Base-by-base conservation (phyloP, 495 filamentous ascomycete species). In the Durotheca rogersii region DNA sequence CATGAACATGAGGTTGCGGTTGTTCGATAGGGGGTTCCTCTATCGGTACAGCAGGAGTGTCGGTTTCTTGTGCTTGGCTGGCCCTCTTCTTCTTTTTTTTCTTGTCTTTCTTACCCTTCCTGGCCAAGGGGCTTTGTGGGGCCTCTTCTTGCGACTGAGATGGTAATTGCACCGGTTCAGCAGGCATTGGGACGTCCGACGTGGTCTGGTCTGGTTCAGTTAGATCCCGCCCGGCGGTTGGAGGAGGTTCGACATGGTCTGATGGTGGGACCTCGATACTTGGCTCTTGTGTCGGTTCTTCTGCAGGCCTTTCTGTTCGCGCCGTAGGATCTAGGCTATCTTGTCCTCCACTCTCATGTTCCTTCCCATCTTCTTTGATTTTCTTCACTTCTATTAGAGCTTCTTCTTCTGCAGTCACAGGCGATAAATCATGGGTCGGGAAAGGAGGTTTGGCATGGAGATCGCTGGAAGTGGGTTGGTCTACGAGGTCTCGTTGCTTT, bases 311-410 rank as follows among this genome's bases (percentile, higher is more conserved):
- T 10, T 23, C 16, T 23, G 44, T 21, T 32, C 14, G 39, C 33
- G 32, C 6, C 32, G 36, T 18, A 14, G 50, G 41, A 29, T 56
- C 47, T 21, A 55, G 46, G 9, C 17, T 7, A 14, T 58, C 53
- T 18, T 47, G 42, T n/a, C 41, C 41, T 23, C 64, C 63, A 21
- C 41, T 48, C 51, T 67, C 66, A 39, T 58, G 60, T 37, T 56
- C 54, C 51, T 65, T 71, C 43, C 61, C 67, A 32, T 45, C 56
- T 39, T 62, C 70, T 54, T 67, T 71, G 48, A 50, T 43, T 34
- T 67, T 61, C 47, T 63, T 55, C 19, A 21, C 30, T 27, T 17
- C 11, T 5, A 29, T 27, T 45, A 33, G 44, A 42, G 29, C n/a
- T 21, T 46, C 36, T 21, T 50, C 55, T 30, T 36, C 27, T n/a